Percentiles rank a stretch among this genome's conserved stretches.
phyloP scores from a whole-genome alignment of 2,329 filamentous ascomycete genomes.

The Hypoxylon sp. region DNA sequence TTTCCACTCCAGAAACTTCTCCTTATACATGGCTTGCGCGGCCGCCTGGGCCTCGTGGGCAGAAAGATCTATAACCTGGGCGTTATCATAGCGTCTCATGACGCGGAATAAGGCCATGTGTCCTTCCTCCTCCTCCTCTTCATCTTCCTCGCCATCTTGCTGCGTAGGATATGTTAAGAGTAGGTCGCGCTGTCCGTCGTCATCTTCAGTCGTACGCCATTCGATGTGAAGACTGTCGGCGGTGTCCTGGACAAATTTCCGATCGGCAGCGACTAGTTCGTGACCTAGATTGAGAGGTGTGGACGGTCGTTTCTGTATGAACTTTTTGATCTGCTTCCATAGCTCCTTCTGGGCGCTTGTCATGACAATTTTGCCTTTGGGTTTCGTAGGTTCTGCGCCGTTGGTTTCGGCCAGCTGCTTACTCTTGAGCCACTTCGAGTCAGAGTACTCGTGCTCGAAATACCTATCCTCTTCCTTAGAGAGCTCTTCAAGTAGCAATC shows the following conservation, averaged over 20 bases:
- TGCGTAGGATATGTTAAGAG: slow-evolving; percentile 59
- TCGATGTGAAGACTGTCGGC: slow-evolving; percentile 69
- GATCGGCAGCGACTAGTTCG: slow-evolving; percentile 80
- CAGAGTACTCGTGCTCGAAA: slow-evolving; percentile 88
- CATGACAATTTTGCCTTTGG: slow-evolving; percentile 73
- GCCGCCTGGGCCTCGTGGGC: slow-evolving; percentile 80
- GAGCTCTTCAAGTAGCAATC: slow-evolving; percentile 80
- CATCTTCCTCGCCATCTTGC: slow-evolving; percentile 59
- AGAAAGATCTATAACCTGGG: slow-evolving; percentile 81
- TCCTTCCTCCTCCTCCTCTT: slow-evolving; percentile 80
- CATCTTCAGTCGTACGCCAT: slow-evolving; percentile 66
- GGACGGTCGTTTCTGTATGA: slow-evolving; percentile 73
- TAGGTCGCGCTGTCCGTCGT: slow-evolving; percentile 63
- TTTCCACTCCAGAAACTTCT: slow-evolving; percentile 93
- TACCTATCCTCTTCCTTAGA: slow-evolving; percentile 90
- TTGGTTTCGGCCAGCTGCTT: slow-evolving; percentile 79
- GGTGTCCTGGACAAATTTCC: slow-evolving; percentile 91
- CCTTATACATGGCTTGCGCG: slow-evolving; percentile 85
- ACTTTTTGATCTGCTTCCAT: slow-evolving; percentile 84
- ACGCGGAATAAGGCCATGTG: slow-evolving; percentile 85
- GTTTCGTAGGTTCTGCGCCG: slow-evolving; percentile 66
- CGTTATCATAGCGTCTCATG: slow-evolving; percentile 89
- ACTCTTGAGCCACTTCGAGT: slow-evolving; percentile 90
- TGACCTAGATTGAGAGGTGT: slow-evolving; percentile 76
- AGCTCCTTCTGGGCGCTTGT: slow-evolving; percentile 82